phyloP scores from a whole-genome alignment of 306 rosid species.

The Medicago lupulina region DNA sequence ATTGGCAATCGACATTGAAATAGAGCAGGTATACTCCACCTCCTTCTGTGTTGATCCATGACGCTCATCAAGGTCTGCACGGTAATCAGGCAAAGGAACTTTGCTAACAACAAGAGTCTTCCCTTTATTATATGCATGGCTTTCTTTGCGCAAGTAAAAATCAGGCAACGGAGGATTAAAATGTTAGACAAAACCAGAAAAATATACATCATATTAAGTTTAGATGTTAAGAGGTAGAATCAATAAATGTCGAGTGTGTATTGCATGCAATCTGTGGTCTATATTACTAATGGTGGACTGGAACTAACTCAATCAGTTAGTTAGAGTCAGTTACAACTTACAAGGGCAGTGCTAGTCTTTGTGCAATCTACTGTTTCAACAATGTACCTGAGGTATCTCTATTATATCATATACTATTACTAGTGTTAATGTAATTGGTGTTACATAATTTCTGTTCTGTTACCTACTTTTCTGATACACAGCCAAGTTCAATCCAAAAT shows the following conservation, averaged over 20 bases:
- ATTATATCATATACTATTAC: not conserved
- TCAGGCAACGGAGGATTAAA: slow-evolving; percentile 38
- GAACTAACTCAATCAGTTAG: no score
- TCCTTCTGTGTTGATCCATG: slow-evolving; percentile 94
- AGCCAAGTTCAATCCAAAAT: not conserved
- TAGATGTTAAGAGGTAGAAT: slow-evolving; percentile 1
- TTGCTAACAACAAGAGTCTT: slow-evolving; percentile 88
- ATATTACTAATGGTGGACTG: no score
- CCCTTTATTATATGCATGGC: slow-evolving; percentile 92
- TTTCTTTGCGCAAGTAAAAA: slow-evolving; percentile 77
- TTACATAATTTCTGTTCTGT: not conserved
- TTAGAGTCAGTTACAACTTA: no score
- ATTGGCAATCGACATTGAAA: slow-evolving; percentile 20
- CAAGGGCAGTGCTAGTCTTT: no score
- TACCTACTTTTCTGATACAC: not conserved
- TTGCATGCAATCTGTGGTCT: not conserved
- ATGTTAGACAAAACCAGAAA: slow-evolving; percentile 36
- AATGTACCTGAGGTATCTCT: no score
- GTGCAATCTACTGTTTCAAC: no score
- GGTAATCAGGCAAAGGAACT: slow-evolving; percentile 90
- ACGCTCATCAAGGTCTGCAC: slow-evolving; percentile 95
- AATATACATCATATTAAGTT: slow-evolving; percentile 15
- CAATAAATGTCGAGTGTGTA: slow-evolving; percentile 19
- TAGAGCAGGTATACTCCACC: slow-evolving; percentile 51
- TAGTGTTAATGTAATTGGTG: not conserved